Percentiles rank a stretch among this genome's conserved stretches.
Conservation (phyloP, 352 stramenopile genomes). For the Pythium dissimile region DNA sequence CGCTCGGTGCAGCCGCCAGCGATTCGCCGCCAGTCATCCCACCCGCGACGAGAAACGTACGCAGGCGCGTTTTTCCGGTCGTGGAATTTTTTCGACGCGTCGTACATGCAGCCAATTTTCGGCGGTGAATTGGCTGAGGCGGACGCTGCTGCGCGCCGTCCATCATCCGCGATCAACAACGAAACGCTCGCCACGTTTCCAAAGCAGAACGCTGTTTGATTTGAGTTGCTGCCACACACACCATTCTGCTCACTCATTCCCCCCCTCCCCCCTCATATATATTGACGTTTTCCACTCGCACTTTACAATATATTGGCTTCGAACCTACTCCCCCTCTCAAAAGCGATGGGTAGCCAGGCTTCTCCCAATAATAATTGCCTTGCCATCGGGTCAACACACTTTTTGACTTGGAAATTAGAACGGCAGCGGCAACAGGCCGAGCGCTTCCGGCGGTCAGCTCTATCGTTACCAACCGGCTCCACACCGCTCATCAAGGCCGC, state of each 20-base stretch:
- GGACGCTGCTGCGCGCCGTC: slow-evolving; percentile 6
- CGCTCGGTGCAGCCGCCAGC: slow-evolving; percentile 17
- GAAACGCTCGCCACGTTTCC: slow-evolving; percentile 36
- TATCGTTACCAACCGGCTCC: not conserved
- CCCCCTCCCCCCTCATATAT: no score
- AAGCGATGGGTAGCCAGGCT: no score
- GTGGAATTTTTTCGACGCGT: slow-evolving; percentile 76
- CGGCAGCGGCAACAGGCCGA: slow-evolving; percentile 16
- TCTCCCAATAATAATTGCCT: slow-evolving; percentile 18
- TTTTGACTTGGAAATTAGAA: slow-evolving; percentile 26
- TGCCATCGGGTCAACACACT: not conserved
- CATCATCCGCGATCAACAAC: slow-evolving; percentile 16
- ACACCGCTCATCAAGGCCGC: not conserved
- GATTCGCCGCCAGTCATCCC: slow-evolving; percentile 27
- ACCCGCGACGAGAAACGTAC: slow-evolving; percentile 39
- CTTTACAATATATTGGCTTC: slow-evolving; percentile 16
- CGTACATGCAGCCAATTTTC: slow-evolving; percentile 82
- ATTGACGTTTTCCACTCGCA: not conserved
- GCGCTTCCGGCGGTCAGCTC: not conserved
- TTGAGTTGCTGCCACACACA: no score
- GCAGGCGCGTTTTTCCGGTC: slow-evolving; percentile 66
- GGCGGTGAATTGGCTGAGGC: slow-evolving; percentile 36
- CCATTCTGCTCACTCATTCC: no score
- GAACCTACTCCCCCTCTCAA: slow-evolving; percentile 10
- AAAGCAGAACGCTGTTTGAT: slow-evolving; percentile 44